Evolutionary conservation across 768 basidiomycete species (phyloP).

Genomic region (Rhodocollybia butyracea): DNA sequence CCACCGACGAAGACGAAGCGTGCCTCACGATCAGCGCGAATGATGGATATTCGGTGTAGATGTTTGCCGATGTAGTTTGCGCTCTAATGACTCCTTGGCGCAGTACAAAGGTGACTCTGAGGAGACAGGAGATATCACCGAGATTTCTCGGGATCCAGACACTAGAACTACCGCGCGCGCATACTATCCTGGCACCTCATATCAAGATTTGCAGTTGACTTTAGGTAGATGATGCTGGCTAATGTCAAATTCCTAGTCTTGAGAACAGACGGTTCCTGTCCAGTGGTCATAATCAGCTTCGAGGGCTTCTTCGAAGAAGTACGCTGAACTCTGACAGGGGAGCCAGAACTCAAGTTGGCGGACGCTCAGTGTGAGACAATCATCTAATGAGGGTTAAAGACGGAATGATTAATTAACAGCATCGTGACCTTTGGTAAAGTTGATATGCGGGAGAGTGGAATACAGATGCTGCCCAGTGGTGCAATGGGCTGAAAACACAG

Average conservation of each 20-base stretch:
- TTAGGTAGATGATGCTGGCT: too few species aligned
- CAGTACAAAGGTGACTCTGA: not conserved
- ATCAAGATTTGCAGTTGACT: too few species aligned
- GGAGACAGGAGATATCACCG: not conserved
- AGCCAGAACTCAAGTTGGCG: too few species aligned
- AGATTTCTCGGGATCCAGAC: not conserved
- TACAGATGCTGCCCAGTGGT: too few species aligned
- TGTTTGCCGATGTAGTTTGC: not conserved
- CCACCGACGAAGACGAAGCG: not conserved
- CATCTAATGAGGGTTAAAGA: too few species aligned
- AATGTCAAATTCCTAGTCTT: too few species aligned
- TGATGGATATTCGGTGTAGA: not conserved
- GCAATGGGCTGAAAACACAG: too few species aligned
- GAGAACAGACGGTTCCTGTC: not conserved
- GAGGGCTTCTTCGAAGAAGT: not conserved
- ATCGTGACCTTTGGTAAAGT: too few species aligned
- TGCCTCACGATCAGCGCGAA: not conserved
- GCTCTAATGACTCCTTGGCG: not conserved
- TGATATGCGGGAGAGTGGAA: too few species aligned
- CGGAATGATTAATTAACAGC: too few species aligned
- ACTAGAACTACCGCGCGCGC: not conserved
- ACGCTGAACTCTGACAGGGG: not conserved
- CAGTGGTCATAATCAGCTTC: not conserved
- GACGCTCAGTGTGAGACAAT: too few species aligned
- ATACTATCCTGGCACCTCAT: too few species aligned